A percentile compares a stretch with the other conserved stretches of the same genome.
These are phyloP conservation scores for Populus hybrid DNA, from an alignment of 441 rosid species.

Conservation along the genomic window DNA sequence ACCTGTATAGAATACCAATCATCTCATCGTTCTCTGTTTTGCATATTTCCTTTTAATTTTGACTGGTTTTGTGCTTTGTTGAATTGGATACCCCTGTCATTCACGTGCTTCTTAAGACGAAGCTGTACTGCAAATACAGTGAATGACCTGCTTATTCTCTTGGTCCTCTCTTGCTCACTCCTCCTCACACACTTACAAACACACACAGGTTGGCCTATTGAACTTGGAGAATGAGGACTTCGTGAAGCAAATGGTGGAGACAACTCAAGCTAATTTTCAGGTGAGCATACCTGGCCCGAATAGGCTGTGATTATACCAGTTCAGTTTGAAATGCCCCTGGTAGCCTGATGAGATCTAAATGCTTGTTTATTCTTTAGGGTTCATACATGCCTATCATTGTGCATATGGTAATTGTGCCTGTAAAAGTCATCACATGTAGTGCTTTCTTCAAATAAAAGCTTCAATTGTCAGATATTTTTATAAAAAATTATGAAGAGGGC, in stretches of 20 bases:
- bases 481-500: not conserved
- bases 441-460: not conserved
- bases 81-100: not conserved
- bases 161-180: constrained; percentile 15
- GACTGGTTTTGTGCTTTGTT: not conserved
- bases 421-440: not conserved
- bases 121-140: not conserved
- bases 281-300: constrained; percentile 30
- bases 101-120: not conserved
- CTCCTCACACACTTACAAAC: constrained; percentile 5
- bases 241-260: constrained; percentile 58
- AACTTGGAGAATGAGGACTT: constrained; percentile 96
- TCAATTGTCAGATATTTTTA: not conserved
- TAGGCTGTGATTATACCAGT: not conserved
- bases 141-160: not conserved
- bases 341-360: not conserved
- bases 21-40: not conserved
- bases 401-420: not conserved
- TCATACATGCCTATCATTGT: not conserved
- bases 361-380: not conserved
- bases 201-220: constrained; percentile 66
- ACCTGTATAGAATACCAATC: not conserved
- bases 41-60: not conserved
- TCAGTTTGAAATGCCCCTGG: not conserved
- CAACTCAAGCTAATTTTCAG: constrained; percentile 65